Percentiles rank a stretch among this genome's conserved stretches.
Evolutionary conservation across 2,329 filamentous ascomycete genomes (phyloP).

Genomic region (Dendryphion nanum): DNA sequence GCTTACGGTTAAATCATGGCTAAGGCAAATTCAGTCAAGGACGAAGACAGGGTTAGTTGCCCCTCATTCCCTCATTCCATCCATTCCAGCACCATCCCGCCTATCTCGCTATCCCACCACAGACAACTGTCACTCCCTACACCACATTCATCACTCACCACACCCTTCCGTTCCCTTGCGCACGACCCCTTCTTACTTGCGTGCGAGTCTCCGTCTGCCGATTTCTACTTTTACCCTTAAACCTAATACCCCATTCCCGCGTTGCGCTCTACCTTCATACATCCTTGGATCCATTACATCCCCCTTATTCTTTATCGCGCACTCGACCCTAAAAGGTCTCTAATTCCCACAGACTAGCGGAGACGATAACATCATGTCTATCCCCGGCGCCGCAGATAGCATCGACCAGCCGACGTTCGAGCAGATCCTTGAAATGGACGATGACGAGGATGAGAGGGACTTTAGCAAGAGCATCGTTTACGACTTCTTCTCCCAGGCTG

Average conservation of each 20-base stretch:
- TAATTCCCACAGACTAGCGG: conserved; percentile 22
- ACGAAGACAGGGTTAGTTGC: conserved; percentile 38
- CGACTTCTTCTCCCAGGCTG: conserved; percentile 90
- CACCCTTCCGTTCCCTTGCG: neutral
- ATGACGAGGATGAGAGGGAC: conserved; percentile 77
- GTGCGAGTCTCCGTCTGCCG: neutral
- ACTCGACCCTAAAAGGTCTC: conserved; percentile 3
- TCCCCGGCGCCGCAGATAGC: conserved; percentile 67
- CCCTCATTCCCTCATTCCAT: conserved; percentile 15
- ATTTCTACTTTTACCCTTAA: neutral
- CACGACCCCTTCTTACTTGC: too few species aligned
- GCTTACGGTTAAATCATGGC: too few species aligned
- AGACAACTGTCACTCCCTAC: neutral
- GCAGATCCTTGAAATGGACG: conserved; percentile 98
- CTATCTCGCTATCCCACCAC: neutral
- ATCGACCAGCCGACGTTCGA: conserved; percentile 81
- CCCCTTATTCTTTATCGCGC: neutral
- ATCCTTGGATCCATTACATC: neutral
- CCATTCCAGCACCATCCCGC: neutral
- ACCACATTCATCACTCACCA: neutral
- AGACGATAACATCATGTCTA: conserved; percentile 36
- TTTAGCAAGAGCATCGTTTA: conserved; percentile 88
- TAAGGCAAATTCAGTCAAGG: conserved; percentile 18
- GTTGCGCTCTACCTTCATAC: conserved; percentile 4
- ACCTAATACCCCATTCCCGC: neutral